Percentiles rank a stretch among this genome's conserved stretches.
Conservation (phyloP, 1,284 basidiomycete species). For the Pisolithus thermaeus region DNA sequence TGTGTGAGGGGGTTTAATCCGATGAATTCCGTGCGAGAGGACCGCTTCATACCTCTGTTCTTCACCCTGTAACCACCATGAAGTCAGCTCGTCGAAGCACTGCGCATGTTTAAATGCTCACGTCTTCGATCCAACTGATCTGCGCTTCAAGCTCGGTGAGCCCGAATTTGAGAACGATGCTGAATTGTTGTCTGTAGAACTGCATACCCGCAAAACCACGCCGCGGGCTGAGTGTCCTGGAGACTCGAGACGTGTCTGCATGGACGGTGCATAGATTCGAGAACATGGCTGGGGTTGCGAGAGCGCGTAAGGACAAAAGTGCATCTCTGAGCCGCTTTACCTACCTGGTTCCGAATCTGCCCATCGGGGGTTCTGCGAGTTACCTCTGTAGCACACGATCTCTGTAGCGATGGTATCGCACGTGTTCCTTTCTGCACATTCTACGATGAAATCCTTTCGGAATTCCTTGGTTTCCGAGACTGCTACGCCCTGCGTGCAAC, state of each 20-base stretch:
- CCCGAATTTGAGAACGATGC: conserved; percentile 47
- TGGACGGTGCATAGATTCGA: conserved; percentile 38
- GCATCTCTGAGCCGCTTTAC: background rate
- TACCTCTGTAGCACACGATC: conserved; percentile 41
- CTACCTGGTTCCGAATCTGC: conserved; percentile 38
- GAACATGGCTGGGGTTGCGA: conserved; percentile 33
- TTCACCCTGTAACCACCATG: conserved; percentile 9
- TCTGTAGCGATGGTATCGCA: conserved; percentile 25
- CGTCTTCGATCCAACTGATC: conserved; percentile 41
- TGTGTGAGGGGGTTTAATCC: conserved; percentile 1
- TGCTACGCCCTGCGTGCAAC: conserved; percentile 26
- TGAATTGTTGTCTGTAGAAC: conserved; percentile 37
- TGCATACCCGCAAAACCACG: conserved; percentile 27
- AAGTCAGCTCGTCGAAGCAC: background rate
- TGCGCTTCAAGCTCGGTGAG: conserved; percentile 41
- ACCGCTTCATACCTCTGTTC: conserved; percentile 19
- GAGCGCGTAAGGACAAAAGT: background rate
- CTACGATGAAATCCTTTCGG: conserved; percentile 32
- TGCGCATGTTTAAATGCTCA: conserved; percentile 12
- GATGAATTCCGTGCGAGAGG: background rate
- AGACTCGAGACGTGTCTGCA: conserved; percentile 34
- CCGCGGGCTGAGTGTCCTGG: conserved; percentile 25
- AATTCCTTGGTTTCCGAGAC: conserved; percentile 37
- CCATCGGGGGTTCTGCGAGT: conserved; percentile 35
- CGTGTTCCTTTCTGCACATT: conserved; percentile 22